These are phyloP conservation scores for Arthrobotrys conoides DNA, from an alignment of 2,329 filamentous ascomycete genomes.

Conservation along the genomic window DNA sequence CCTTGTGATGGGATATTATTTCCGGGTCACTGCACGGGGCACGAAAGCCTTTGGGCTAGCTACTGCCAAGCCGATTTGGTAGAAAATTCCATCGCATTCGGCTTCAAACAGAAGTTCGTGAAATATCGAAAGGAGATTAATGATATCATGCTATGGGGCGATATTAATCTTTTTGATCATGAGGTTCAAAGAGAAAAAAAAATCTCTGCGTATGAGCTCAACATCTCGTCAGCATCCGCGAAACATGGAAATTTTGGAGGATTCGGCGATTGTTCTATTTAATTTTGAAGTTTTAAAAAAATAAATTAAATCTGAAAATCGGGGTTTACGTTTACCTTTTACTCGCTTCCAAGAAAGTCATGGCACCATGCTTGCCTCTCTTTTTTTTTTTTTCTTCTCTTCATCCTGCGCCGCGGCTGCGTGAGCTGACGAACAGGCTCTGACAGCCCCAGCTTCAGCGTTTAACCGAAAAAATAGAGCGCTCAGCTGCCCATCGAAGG, in stretches of 20 bases:
- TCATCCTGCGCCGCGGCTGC: slow-evolving; percentile 13
- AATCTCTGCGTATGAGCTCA: background rate
- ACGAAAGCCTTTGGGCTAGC: too few relatives aligned
- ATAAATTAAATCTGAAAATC: slow-evolving; percentile 1
- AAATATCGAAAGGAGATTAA: background rate
- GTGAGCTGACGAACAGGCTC: slow-evolving; percentile 16
- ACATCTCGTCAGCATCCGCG: slow-evolving; percentile 16
- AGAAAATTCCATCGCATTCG: slow-evolving; percentile 18
- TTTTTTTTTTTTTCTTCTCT: slow-evolving; percentile 8
- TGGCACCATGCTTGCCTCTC: background rate
- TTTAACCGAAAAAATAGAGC: slow-evolving; percentile 31
- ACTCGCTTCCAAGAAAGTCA: slow-evolving; percentile 25
- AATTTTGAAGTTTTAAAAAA: slow-evolving; percentile 7
- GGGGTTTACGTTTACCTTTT: slow-evolving; percentile 31
- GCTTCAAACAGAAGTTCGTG: background rate
- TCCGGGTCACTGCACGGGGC: background rate
- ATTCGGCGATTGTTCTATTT: slow-evolving; percentile 30
- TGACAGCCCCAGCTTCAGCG: slow-evolving; percentile 22
- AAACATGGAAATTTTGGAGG: slow-evolving; percentile 16
- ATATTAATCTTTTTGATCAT: background rate
- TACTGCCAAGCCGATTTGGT: background rate
- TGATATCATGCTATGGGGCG: slow-evolving; percentile 5
- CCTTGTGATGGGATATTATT: slow-evolving; percentile 5
- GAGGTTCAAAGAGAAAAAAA: slow-evolving; percentile 3
- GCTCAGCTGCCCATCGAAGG: slow-evolving; percentile 16